A percentile compares a stretch with the other conserved stretches of the same genome.
Evolutionary conservation across 1,139 yeast genomes (phyloP).

Genomic region (Pichia sp.): DNA sequence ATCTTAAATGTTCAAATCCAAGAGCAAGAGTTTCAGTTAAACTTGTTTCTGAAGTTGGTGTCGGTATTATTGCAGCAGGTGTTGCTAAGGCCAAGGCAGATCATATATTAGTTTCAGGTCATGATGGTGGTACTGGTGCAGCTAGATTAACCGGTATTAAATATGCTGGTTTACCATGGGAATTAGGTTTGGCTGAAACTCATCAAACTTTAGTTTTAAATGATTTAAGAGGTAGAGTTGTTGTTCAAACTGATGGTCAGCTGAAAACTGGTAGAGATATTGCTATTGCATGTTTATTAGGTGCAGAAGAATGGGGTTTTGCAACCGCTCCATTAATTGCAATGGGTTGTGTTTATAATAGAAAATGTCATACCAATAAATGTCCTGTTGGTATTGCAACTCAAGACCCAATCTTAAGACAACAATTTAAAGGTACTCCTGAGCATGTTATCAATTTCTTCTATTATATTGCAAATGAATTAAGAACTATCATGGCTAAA

Average conservation of each 20-base stretch:
- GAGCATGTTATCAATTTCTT: slow-evolving; percentile 97
- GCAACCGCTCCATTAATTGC: slow-evolving; percentile 97
- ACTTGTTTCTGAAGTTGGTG: slow-evolving; percentile 96
- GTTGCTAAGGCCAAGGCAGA: slow-evolving; percentile 99
- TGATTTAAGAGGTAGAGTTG: slow-evolving; percentile 90
- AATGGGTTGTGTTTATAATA: slow-evolving; percentile 94
- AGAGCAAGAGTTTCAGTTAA: slow-evolving; percentile 95
- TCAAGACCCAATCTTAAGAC: slow-evolving; percentile 90
- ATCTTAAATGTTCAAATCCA: slow-evolving; percentile 93
- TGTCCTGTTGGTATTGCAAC: slow-evolving; percentile 99
- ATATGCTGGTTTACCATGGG: slow-evolving; percentile 98
- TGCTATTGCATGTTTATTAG: slow-evolving; percentile 90
- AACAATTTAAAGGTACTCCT: slow-evolving; percentile 92
- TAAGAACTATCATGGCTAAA: slow-evolving; percentile 87
- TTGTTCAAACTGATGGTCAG: slow-evolving; percentile 97
- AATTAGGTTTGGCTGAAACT: slow-evolving; percentile 94
- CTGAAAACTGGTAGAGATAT: slow-evolving; percentile 93
- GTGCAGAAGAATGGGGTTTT: slow-evolving; percentile 98
- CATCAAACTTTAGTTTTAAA: slow-evolving; percentile 95
- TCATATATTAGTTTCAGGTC: slow-evolving; percentile 91
- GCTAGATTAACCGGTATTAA: slow-evolving; percentile 96
- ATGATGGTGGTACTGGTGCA: slow-evolving; percentile 99
- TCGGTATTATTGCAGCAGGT: slow-evolving; percentile 98
- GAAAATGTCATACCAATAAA: slow-evolving; percentile 86
- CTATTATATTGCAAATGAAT: slow-evolving; percentile 88